Conservation (phyloP, 306 rosid species). For the Psophocarpus tetragonolobus region DNA sequence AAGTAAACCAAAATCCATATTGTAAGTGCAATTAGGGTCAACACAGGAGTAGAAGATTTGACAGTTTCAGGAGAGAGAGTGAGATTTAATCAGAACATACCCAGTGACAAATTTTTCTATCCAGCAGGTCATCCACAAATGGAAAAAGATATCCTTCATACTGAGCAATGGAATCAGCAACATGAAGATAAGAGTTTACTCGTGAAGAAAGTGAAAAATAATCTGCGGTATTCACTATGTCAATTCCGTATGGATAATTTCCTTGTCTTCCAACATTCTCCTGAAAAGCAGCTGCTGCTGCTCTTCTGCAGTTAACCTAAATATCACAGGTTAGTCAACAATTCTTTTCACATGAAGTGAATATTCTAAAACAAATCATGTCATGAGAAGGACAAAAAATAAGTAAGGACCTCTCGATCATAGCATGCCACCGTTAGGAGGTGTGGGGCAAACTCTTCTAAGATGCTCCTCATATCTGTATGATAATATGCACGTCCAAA, state of each 20-base stretch:
- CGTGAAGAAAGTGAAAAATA: slow-evolving; percentile 94
- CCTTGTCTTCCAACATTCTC: slow-evolving; percentile 99
- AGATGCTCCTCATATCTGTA: slow-evolving; percentile 71
- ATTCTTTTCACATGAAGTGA: slow-evolving; percentile 21
- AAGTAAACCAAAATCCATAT: slow-evolving; percentile 32
- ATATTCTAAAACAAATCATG: slow-evolving; percentile 28
- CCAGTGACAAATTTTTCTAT: slow-evolving; percentile 92
- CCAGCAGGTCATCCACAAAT: slow-evolving; percentile 76
- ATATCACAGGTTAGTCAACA: slow-evolving; percentile 42
- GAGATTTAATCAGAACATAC: slow-evolving; percentile 52
- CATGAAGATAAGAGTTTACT: slow-evolving; percentile 69
- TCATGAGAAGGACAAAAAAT: slow-evolving; percentile 23
- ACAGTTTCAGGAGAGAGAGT: slow-evolving; percentile 3
- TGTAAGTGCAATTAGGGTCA: neutral
- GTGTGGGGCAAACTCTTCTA: slow-evolving; percentile 88
- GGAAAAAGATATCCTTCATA: slow-evolving; percentile 82
- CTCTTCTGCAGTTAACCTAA: slow-evolving; percentile 99
- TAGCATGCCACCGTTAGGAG: slow-evolving; percentile 93
- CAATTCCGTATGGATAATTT: slow-evolving; percentile 94
- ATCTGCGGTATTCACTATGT: slow-evolving; percentile 90
- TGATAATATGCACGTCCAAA: slow-evolving; percentile 96
- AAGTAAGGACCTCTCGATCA: slow-evolving; percentile 83
- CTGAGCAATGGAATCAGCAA: slow-evolving; percentile 78
- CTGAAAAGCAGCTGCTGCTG: slow-evolving; percentile 98
- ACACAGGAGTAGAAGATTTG: slow-evolving; percentile 1